Percentiles rank a stretch among this genome's conserved stretches.
phyloP scores from a whole-genome alignment of 768 basidiomycete species.

The Boletus rubroflammeus region DNA sequence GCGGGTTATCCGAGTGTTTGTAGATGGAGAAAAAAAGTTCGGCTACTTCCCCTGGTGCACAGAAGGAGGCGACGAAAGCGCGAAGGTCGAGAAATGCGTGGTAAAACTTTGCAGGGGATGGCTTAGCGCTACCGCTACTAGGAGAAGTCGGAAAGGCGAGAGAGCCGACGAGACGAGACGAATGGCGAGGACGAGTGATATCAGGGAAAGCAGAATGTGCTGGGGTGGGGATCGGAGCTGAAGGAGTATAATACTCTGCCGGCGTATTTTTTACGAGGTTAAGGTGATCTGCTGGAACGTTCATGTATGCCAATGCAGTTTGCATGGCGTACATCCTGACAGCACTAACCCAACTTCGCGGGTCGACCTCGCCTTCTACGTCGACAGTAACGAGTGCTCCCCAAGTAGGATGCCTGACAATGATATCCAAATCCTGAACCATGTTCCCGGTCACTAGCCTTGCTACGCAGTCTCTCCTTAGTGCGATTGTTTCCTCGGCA shows the following conservation, averaged over 20 bases:
- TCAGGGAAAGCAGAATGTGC: conserved; percentile 75
- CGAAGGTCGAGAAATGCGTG: conserved; percentile 89
- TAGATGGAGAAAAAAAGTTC: conserved; percentile 94
- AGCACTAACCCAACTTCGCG: conserved; percentile 83
- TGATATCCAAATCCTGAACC: conserved; percentile 88
- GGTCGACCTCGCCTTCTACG: conserved; percentile 76
- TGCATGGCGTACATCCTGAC: conserved; percentile 93
- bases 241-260: conserved; percentile 42
- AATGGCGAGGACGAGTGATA: conserved; percentile 24
- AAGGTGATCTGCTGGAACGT: conserved; percentile 42
- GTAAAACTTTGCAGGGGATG: conserved; percentile 68
- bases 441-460: conserved; percentile 87
- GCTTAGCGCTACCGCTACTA: conserved; percentile 23
- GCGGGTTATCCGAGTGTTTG: conserved; percentile 67
- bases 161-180: conserved; percentile 36
- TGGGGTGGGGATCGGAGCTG: conserved; percentile 52
- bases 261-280: conserved; percentile 32
- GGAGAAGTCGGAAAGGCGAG: conserved; percentile 21
- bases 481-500: conserved; percentile 75
- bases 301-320: conserved; percentile 73
- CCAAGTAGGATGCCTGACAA: conserved; percentile 92
- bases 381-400: conserved; percentile 90
- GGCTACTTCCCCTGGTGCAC: conserved; percentile 85
- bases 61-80: conserved; percentile 88
- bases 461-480: conserved; percentile 84